phyloP scores from a whole-genome alignment of 2,329 filamentous ascomycete species.

The Beauveria varroae region DNA sequence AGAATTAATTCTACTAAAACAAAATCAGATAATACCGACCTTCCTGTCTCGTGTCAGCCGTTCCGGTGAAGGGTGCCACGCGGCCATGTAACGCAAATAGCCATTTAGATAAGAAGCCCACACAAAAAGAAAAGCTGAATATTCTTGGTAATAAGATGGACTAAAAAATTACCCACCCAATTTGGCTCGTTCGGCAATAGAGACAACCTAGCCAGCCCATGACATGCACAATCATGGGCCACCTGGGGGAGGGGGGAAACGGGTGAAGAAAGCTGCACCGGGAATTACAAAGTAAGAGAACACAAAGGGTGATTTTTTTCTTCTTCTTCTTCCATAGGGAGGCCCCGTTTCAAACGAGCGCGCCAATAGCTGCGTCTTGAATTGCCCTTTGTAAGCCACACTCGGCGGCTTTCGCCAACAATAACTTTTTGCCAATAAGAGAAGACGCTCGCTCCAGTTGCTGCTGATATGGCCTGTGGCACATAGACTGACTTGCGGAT shows the following conservation, averaged over 20 bases:
- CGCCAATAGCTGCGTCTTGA: neutral
- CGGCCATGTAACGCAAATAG: neutral
- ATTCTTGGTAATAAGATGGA: too few species aligned
- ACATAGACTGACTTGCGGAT: slow-evolving; percentile 5
- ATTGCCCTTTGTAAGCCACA: neutral
- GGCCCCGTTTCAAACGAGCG: neutral
- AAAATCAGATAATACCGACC: neutral
- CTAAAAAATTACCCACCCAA: neutral
- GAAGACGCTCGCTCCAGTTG: too few species aligned
- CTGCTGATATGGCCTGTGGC: neutral
- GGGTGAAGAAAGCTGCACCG: neutral
- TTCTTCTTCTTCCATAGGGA: too few species aligned
- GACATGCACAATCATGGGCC: neutral
- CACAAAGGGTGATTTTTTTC: neutral
- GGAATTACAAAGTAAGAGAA: neutral
- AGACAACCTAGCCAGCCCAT: neutral
- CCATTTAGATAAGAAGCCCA: neutral
- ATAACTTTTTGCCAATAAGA: neutral
- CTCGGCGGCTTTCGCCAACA: slow-evolving; percentile 3
- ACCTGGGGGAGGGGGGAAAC: neutral
- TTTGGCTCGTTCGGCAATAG: neutral
- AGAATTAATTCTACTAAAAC: too few species aligned
- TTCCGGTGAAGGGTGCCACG: neutral
- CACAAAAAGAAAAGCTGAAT: too few species aligned
- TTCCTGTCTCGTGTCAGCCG: neutral